Base-by-base conservation (phyloP, 2,329 filamentous ascomycete species). In the Fusarium subtropicale region DNA sequence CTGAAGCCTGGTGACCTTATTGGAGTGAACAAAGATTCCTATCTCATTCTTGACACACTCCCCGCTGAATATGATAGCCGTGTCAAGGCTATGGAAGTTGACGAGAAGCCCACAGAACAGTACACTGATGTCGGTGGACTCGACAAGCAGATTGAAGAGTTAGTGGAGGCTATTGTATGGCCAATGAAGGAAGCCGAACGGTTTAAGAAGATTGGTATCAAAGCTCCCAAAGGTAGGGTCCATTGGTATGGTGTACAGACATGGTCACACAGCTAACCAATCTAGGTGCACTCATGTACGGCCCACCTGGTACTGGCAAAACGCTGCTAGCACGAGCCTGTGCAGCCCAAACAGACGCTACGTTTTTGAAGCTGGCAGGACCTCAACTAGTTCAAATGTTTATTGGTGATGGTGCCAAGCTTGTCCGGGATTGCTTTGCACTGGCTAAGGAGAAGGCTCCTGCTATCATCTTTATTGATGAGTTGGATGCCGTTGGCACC, bases 171-270 rank as follows among this genome's bases (percentile, higher is more conserved):
- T 58, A 96, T 99, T 51, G 96, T 99, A 31, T 98, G 95, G 95
- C 96, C 96, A 3, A 99, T 99, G 96, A 98, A 98, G 87, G 95
- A 99, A 83, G 94, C 96, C 3, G 97, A 99, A 75, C 89, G 95
- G 22, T 99, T 99, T 85, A 98, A 97, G 88, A 98, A 97, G 87
- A 97, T 99, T 76, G 96, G 96, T 74, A 99, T 99, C 86, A 99
- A 99, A 85, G 95, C 96, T 41, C 96, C 96, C 16, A 99, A 99
- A 84, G 96, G 96, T 97, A 75, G 57, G 7, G 20, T 28, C 31
- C 6, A 16, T 18, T n/a, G 5, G 39, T 51, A 86, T 12, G 94
- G 96, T 26, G 74, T 92, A 4, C 31, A 33, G 12, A 38, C 5
- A 10, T 48, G 12, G 30, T 24, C n/a, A 9, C 92, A 20, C 96